These are phyloP conservation scores for Pythium folliculosum DNA, from an alignment of 352 stramenopile genomes.

Conservation along the genomic window DNA sequence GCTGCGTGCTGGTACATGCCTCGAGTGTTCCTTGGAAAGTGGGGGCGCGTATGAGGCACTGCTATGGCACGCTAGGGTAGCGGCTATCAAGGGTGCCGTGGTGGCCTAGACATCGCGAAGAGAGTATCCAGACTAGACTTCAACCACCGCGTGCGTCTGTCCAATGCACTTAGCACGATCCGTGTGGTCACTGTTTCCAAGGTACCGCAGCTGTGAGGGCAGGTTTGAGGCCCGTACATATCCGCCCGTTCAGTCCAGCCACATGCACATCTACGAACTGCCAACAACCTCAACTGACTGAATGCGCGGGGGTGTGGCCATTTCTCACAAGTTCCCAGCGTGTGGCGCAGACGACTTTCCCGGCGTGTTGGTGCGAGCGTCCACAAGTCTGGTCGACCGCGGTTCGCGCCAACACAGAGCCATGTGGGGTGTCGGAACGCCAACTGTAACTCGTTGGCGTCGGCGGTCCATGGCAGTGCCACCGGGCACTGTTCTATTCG, in stretches of 20 bases:
- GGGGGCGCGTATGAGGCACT: too few relatives aligned
- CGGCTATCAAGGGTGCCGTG: too few relatives aligned
- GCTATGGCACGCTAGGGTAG: too few relatives aligned
- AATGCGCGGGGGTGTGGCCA: not conserved
- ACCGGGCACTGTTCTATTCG: not conserved
- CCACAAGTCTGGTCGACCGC: not conserved
- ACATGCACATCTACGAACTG: too few relatives aligned
- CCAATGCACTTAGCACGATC: not conserved
- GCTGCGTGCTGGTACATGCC: too few relatives aligned
- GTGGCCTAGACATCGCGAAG: too few relatives aligned
- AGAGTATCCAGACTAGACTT: not conserved
- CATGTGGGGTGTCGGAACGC: not conserved
- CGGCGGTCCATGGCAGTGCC: not conserved
- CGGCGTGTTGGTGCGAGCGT: not conserved
- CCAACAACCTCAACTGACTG: not conserved
- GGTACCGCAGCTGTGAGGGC: not conserved
- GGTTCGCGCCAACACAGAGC: not conserved
- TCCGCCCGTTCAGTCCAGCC: too few relatives aligned
- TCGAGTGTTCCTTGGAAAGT: too few relatives aligned
- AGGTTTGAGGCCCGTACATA: too few relatives aligned
- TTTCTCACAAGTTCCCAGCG: conserved; percentile 4
- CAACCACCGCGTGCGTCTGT: not conserved
- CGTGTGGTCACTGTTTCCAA: not conserved
- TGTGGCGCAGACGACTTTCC: not conserved
- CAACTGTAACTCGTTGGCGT: not conserved